Conservation (phyloP, 2,329 filamentous ascomycete genomes). For the Phyllosticta citrichinensis region DNA sequence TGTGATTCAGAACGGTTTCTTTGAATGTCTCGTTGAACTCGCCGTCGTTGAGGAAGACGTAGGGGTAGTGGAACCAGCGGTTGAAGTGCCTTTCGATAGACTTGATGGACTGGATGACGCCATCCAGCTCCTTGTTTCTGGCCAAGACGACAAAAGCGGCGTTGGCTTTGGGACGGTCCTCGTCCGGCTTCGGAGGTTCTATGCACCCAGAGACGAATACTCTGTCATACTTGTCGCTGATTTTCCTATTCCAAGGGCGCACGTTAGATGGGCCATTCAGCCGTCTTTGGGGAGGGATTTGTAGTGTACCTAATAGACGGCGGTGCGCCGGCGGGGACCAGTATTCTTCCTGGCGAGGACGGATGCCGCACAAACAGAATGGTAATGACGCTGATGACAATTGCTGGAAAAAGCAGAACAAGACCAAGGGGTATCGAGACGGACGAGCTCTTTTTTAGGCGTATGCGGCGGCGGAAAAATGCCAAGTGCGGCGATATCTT, state of each 20-base stretch:
- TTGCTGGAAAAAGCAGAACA: conserved; percentile 82
- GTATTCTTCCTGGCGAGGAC: conserved; percentile 66
- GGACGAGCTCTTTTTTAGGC: conserved; percentile 81
- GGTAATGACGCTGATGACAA: conserved; percentile 84
- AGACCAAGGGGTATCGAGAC: conserved; percentile 88
- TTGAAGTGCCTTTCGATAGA: conserved; percentile 99
- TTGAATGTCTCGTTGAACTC: conserved; percentile 96
- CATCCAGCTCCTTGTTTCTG: conserved; percentile 90
- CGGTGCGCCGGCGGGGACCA: conserved; percentile 80
- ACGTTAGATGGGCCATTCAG: not conserved
- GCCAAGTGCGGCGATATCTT: conserved; percentile 48
- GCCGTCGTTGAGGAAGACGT: conserved; percentile 95
- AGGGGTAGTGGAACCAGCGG: conserved; percentile 96
- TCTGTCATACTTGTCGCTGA: conserved; percentile 94
- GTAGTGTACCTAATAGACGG: conserved; percentile 71
- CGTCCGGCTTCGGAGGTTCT: conserved; percentile 69
- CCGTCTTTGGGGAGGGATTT: not conserved
- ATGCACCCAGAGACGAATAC: conserved; percentile 88
- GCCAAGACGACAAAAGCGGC: conserved; percentile 93
- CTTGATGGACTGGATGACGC: conserved; percentile 92
- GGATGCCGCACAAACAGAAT: conserved; percentile 84
- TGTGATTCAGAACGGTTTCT: conserved; percentile 78
- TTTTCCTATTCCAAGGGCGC: conserved; percentile 55
- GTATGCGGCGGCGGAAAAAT: conserved; percentile 78
- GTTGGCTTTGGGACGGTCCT: conserved; percentile 72